Evolutionary conservation across 2,329 filamentous ascomycete species (phyloP).

Genomic region (Diplodia mutila): DNA sequence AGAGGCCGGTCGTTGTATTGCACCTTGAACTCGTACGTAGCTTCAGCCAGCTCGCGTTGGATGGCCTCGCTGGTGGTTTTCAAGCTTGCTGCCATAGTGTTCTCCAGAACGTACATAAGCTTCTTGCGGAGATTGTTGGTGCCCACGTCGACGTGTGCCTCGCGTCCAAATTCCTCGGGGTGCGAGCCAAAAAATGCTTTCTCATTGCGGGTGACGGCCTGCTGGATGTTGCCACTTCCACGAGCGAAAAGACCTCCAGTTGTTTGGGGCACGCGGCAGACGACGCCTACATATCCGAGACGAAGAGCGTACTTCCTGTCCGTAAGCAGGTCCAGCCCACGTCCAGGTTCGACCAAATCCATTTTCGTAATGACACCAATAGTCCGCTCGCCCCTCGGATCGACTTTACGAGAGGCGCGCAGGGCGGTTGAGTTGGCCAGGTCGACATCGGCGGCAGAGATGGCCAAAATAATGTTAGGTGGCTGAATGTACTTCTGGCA

Average conservation of each 20-base stretch:
- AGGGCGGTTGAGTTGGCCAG: constrained; percentile 94
- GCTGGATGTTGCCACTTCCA: constrained; percentile 76
- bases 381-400: constrained; percentile 91
- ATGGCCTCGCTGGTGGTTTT: constrained; percentile 91
- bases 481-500: constrained; percentile 98
- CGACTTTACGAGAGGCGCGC: constrained; percentile 85
- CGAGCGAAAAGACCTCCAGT: constrained; percentile 77
- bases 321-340: constrained; percentile 76
- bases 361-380: constrained; percentile 99
- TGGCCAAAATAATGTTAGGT: constrained; percentile 94
- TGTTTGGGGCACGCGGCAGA: constrained; percentile 74
- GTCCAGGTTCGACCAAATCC: constrained; percentile 86
- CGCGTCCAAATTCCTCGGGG: constrained; percentile 75
- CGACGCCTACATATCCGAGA: constrained; percentile 95
- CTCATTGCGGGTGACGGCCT: constrained; percentile 85
- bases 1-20: constrained; percentile 97
- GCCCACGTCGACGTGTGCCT: constrained; percentile 75
- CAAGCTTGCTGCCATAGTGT: constrained; percentile 93
- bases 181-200: constrained; percentile 84
- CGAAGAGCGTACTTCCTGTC: constrained; percentile 93
- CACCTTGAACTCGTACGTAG: constrained; percentile 98
- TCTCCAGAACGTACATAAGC: constrained; percentile 93
- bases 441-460: constrained; percentile 97
- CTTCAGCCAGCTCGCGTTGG: constrained; percentile 91
- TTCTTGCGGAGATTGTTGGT: constrained; percentile 89